Conservation (phyloP, 2,329 filamentous ascomycete genomes). For the Paracorniculantispora psalliotae region DNA sequence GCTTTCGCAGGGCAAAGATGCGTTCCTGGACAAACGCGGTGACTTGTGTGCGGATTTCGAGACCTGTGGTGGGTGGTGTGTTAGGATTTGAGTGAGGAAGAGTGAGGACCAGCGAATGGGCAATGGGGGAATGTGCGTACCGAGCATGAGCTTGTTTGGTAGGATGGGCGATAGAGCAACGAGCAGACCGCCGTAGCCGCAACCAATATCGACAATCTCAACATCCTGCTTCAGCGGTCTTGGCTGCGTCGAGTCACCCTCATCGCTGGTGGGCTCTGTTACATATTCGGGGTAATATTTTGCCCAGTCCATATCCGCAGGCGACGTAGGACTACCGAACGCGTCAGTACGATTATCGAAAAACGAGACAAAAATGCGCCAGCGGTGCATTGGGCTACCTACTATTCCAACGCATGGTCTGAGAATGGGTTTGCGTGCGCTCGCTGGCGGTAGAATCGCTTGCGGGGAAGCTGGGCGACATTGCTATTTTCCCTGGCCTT, state of each 20-base stretch:
- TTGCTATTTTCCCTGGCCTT: conserved; percentile 47
- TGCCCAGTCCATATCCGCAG: conserved; percentile 88
- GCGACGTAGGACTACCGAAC: conserved; percentile 62
- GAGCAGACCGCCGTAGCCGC: conserved; percentile 87
- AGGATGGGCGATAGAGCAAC: conserved; percentile 78
- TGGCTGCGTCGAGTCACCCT: conserved; percentile 19
- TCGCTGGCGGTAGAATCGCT: conserved; percentile 93
- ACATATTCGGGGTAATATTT: conserved; percentile 73
- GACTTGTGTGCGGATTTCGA: conserved; percentile 90
- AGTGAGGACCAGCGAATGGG: not conserved
- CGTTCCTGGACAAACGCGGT: conserved; percentile 86
- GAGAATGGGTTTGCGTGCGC: conserved; percentile 98
- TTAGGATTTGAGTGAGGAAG: conserved; percentile 11
- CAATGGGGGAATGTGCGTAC: conserved; percentile 39
- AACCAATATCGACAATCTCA: conserved; percentile 94
- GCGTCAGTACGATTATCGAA: conserved; percentile 10
- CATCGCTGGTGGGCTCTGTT: conserved; percentile 29
- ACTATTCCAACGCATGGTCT: conserved; percentile 88
- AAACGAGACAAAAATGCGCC: not conserved
- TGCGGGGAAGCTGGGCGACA: conserved; percentile 68
- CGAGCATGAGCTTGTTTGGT: conserved; percentile 77
- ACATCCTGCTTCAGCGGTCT: conserved; percentile 54
- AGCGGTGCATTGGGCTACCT: conserved; percentile 30
- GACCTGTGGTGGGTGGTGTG: conserved; percentile 46
- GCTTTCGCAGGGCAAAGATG: conserved; percentile 71